Evolutionary conservation across 2,329 filamentous ascomycete species (phyloP), one percentile per base, ranked within the genome.

Genomic region (Colletotrichum theobromicola): DNA sequence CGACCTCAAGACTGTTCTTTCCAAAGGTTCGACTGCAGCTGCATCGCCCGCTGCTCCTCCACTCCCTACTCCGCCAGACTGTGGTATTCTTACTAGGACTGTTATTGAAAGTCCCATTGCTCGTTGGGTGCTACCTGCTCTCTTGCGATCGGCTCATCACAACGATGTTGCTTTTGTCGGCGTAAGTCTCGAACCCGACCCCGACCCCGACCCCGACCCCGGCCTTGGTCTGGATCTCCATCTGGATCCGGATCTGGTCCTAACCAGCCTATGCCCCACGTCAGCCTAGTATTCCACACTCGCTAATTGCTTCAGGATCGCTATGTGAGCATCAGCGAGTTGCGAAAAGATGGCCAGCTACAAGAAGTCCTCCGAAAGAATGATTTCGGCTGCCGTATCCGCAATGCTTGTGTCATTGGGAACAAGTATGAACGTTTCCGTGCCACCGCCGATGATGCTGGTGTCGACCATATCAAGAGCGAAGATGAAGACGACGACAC

Each of bases 101-200:
- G 82, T 98, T 34, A 87, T 96, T 65, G 90, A 92, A 67, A 97
- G 94, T 76, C 94, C 96, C 2, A 87, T 94, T 42, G 89, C 93
- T 70, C 93, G 93, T 80, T 94, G 90, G 87, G 93, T 98, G 57
- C 86, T 98, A 16, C 94, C 95, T 15, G 94, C 93, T n/a, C 91
- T 93, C 74, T 87, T 98, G 74, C 90, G 96, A 72, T 92, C 92
- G 70, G 87, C 88, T 66, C 84, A 88, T 57, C 88, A 92, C 75
- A 95, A 97, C 78, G 96, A 98, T 85, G 91, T 98, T 76, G 93
- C 96, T 46, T 95, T 98, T 79, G 89, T 99, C 72, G 94, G 95
- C 68, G 92, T 94, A 87, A 84, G 91, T 88, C 34, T 50, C 42
- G n/a, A 50, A 50, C 13, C 42, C n/a, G n/a, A 21, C 30, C 8